Conservation (phyloP, 306 rosid species). For the Phaseolus lunatus region DNA sequence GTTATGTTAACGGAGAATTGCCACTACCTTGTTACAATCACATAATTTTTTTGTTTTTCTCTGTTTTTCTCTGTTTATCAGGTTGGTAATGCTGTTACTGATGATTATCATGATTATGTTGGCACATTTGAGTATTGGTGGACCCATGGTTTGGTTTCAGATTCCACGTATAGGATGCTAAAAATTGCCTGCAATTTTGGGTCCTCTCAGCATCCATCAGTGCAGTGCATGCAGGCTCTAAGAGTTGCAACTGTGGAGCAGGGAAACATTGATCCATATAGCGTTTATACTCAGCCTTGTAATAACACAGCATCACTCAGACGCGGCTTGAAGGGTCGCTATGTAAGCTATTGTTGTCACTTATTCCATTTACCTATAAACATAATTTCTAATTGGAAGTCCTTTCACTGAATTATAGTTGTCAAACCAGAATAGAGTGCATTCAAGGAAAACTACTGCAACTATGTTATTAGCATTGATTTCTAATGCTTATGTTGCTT, state of each 20-base stretch:
- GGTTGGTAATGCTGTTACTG: constrained; percentile 97
- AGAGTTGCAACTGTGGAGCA: constrained; percentile 61
- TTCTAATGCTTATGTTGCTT: background rate
- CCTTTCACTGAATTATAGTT: constrained; percentile 18
- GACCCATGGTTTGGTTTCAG: constrained; percentile 95
- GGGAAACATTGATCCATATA: constrained; percentile 90
- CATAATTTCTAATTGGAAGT: constrained; percentile 6
- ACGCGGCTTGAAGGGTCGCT: constrained; percentile 75
- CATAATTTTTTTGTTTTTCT: constrained; percentile 33
- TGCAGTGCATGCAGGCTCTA: constrained; percentile 72
- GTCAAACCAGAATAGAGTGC: constrained; percentile 25
- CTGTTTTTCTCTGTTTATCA: constrained; percentile 45
- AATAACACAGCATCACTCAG: constrained; percentile 59
- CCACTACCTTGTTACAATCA: constrained; percentile 24
- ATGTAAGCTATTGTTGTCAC: constrained; percentile 62
- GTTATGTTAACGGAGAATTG: background rate
- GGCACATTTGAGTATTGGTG: constrained; percentile 98
- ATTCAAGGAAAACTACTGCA: background rate
- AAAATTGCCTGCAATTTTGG: constrained; percentile 64
- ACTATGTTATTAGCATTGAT: constrained; percentile 10
- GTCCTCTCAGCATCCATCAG: constrained; percentile 79
- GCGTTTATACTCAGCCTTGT: constrained; percentile 84
- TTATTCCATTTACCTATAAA: constrained; percentile 13
- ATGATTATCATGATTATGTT: constrained; percentile 84
- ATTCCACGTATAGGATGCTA: constrained; percentile 76